A percentile compares a stretch with the other conserved stretches of the same genome.
These are phyloP conservation scores for Canariomyces notabilis DNA, from an alignment of 2,329 filamentous ascomycete genomes.

Conservation along the genomic window DNA sequence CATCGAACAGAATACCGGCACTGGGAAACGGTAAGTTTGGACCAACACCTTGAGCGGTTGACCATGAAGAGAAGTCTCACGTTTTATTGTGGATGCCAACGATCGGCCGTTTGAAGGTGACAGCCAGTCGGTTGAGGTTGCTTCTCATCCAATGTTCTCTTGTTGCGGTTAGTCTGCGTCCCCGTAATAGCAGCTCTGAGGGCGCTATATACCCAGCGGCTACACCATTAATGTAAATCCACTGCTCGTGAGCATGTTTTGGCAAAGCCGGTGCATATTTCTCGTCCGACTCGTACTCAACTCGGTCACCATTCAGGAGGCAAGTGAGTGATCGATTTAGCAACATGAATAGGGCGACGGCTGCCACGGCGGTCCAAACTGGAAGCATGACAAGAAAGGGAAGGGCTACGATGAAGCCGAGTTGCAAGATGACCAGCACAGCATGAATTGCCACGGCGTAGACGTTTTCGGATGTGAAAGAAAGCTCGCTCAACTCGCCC, in stretches of 20 bases:
- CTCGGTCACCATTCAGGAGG: constrained; percentile 47
- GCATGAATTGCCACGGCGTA: constrained; percentile 53
- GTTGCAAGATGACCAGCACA: constrained; percentile 55
- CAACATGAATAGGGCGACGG: constrained; percentile 40
- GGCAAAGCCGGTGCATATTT: constrained; percentile 45
- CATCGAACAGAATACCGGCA: constrained; percentile 66
- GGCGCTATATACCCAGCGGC: constrained; percentile 48
- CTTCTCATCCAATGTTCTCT: constrained; percentile 60
- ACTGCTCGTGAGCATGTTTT: constrained; percentile 60
- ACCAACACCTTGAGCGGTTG: neutral
- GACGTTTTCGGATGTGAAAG: constrained; percentile 52
- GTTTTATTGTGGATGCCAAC: constrained; percentile 73
- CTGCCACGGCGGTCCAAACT: constrained; percentile 42
- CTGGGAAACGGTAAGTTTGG: constrained; percentile 13
- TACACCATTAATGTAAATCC: constrained; percentile 78
- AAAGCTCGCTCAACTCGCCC: constrained; percentile 58
- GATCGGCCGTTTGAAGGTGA: constrained; percentile 67
- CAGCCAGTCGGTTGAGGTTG: constrained; percentile 65
- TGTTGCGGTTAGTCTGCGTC: neutral
- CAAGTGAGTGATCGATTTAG: constrained; percentile 49
- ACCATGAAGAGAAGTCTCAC: constrained; percentile 25
- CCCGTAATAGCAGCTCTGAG: too few species aligned
- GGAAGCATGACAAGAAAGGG: constrained; percentile 46
- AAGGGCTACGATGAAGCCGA: constrained; percentile 54
- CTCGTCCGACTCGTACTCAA: constrained; percentile 48